Evolutionary conservation across 73 alveolate species (phyloP).

Genomic region (Paramecium primaurelia): DNA sequence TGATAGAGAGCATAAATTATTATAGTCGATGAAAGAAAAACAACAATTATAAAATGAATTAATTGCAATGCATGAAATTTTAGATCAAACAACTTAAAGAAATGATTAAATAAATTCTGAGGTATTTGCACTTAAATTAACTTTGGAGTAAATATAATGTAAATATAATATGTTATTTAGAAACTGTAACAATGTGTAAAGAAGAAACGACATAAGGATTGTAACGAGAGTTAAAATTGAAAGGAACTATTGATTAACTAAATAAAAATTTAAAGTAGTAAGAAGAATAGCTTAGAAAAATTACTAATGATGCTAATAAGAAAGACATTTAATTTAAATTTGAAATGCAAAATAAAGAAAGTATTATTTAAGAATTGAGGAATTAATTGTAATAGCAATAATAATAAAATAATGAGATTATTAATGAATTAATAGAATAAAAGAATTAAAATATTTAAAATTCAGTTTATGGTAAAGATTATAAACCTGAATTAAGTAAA

Average conservation of each 20-base stretch:
- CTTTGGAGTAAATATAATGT: background rate
- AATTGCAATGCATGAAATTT: background rate
- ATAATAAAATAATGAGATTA: background rate
- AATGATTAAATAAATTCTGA: slow-evolving; percentile 17
- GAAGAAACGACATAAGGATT: background rate
- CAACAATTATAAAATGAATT: background rate
- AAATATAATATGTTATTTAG: background rate
- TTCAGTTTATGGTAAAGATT: background rate
- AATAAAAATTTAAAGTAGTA: background rate
- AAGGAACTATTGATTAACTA: background rate
- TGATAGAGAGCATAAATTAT: slow-evolving; percentile 17
- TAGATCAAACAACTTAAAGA: background rate
- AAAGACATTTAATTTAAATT: background rate
- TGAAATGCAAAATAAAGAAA: background rate
- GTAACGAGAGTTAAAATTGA: background rate
- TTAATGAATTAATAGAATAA: background rate
- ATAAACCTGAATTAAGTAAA: background rate
- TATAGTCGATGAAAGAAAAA: background rate
- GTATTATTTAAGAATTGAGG: background rate
- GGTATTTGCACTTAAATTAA: background rate
- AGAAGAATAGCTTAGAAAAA: background rate
- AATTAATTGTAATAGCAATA: background rate
- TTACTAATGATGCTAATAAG: background rate
- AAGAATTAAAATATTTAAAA: background rate
- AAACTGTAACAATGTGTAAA: background rate